Evolutionary conservation across 169 alveolate species (phyloP).

Genomic region (Plasmodium malariae): DNA sequence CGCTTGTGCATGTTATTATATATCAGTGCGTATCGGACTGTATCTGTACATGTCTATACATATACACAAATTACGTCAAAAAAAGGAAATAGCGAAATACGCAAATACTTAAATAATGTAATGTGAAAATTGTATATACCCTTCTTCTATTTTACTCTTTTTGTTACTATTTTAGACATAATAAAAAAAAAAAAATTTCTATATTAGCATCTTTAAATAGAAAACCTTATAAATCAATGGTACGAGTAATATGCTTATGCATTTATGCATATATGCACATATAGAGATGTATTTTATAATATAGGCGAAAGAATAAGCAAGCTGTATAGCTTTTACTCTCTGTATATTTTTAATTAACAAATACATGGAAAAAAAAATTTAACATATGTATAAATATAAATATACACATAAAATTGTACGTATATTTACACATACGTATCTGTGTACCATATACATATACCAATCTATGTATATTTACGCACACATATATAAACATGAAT

Average conservation of each 20-base stretch:
- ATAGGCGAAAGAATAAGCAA: not conserved
- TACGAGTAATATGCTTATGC: not conserved
- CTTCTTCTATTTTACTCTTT: not conserved
- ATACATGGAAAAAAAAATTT: not conserved
- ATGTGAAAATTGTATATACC: too few relatives aligned
- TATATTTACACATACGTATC: not conserved
- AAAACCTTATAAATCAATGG: not conserved
- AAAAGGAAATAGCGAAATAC: too few relatives aligned
- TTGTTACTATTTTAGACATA: conserved; percentile 37
- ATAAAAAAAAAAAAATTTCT: conserved; percentile 31
- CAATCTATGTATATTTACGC: not conserved
- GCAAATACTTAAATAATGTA: too few relatives aligned
- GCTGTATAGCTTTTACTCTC: not conserved
- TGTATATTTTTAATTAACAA: not conserved
- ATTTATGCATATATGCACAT: not conserved
- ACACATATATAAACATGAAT: too few relatives aligned
- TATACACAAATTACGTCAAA: too few relatives aligned
- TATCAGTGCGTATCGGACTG: too few relatives aligned
- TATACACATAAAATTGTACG: not conserved
- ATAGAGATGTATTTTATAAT: not conserved
- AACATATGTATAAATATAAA: not conserved
- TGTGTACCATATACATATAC: not conserved
- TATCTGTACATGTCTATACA: too few relatives aligned
- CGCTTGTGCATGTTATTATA: too few relatives aligned
- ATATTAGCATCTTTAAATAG: not conserved